A percentile compares a stretch with the other conserved stretches of the same genome.
Conservation (phyloP, 2,329 filamentous ascomycete species). For the Bimuria novae-zelandiae region DNA sequence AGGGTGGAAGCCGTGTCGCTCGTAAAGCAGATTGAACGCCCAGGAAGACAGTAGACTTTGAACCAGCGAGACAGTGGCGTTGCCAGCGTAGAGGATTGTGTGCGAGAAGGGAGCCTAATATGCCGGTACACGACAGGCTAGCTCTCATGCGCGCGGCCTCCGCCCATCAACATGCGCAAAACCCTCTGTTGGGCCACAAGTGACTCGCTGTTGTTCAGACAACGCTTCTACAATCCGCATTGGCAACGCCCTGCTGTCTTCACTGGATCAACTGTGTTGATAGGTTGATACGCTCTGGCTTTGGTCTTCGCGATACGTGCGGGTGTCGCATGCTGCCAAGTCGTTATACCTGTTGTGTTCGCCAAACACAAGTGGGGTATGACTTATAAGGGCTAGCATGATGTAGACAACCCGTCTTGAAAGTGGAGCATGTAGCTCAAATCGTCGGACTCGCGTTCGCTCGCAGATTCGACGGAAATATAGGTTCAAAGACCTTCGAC, state of each 20-base stretch:
- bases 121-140: not conserved
- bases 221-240: too few relatives aligned
- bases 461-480: constrained; percentile 35
- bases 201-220: constrained; percentile 21
- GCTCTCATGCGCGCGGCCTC: constrained; percentile 3
- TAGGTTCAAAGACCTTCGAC: constrained; percentile 54
- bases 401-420: constrained; percentile 28
- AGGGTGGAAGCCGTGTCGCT: constrained; percentile 24
- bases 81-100: constrained; percentile 12
- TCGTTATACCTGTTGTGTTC: constrained; percentile 35
- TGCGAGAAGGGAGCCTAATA: constrained; percentile 8
- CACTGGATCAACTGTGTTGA: constrained; percentile 17
- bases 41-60: constrained; percentile 20
- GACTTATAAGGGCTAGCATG: constrained; percentile 35
- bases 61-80: constrained; percentile 19
- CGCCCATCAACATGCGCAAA: constrained; percentile 6
- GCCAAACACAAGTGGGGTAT: constrained; percentile 36
- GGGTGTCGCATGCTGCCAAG: constrained; percentile 40
- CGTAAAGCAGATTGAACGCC: constrained; percentile 31
- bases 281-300: constrained; percentile 28
- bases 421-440: constrained; percentile 23
- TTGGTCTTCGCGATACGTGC: constrained; percentile 31
- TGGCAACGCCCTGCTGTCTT: constrained; percentile 22
- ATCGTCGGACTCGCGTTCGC: constrained; percentile 39
- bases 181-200: constrained; percentile 1